Conservation (phyloP, 176 grass and related monocot species). For the Cenchrus americanus region DNA sequence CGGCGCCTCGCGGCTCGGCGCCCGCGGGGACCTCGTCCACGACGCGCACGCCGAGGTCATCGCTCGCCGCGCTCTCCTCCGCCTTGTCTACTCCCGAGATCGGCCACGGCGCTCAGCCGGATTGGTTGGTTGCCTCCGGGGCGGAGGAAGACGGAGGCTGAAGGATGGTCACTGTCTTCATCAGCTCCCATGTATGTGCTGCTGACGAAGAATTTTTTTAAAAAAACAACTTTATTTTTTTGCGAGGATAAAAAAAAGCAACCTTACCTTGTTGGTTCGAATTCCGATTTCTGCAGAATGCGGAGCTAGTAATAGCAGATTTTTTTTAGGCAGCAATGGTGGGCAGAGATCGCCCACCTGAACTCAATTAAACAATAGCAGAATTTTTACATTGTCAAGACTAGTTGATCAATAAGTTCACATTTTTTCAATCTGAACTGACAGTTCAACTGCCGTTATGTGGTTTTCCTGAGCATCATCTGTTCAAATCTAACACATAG, state of each 20-base stretch:
- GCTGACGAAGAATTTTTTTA: no score
- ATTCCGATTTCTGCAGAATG: neutral
- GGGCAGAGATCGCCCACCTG: no score
- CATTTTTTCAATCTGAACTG: neutral
- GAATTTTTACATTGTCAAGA: neutral
- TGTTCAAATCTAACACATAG: neutral
- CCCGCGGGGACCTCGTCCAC: slow-evolving; percentile 65
- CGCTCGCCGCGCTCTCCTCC: slow-evolving; percentile 73
- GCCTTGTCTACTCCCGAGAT: slow-evolving; percentile 69
- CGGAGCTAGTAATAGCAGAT: slow-evolving; percentile 2
- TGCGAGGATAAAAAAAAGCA: no score
- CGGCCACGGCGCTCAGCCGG: neutral
- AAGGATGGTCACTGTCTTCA: slow-evolving; percentile 63
- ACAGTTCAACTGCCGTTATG: neutral
- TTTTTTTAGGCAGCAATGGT: no score
- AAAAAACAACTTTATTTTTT: no score
- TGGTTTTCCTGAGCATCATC: neutral
- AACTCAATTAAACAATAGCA: no score
- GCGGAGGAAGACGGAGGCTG: slow-evolving; percentile 49
- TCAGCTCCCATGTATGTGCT: slow-evolving; percentile 69
- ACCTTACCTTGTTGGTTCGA: neutral
- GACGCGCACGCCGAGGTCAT: slow-evolving; percentile 89
- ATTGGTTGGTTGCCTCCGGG: slow-evolving; percentile 46
- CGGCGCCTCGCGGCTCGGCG: slow-evolving; percentile 56
- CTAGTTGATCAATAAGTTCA: neutral